Evolutionary conservation across 2,329 filamentous ascomycete species (phyloP).

Genomic region (Lachnellula suecica): DNA sequence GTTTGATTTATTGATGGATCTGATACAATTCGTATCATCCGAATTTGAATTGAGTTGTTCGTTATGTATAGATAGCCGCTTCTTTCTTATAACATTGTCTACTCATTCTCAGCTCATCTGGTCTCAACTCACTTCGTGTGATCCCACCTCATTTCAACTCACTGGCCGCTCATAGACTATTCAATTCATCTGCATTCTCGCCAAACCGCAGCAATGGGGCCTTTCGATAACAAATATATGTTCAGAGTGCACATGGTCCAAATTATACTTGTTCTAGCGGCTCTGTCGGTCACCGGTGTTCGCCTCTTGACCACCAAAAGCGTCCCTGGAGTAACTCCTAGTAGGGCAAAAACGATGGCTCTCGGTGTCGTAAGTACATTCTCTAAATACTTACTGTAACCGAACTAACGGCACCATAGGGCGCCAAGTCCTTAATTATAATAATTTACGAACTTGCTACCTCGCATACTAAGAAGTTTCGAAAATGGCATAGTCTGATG

Average conservation of each 20-base stretch:
- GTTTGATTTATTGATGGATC: too few species aligned
- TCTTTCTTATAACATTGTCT: too few species aligned
- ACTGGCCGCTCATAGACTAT: too few species aligned
- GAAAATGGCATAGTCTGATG: constrained; percentile 40
- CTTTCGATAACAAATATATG: constrained; percentile 3
- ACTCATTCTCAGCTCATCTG: too few species aligned
- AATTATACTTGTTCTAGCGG: constrained; percentile 5
- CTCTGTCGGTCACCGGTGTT: constrained; percentile 4
- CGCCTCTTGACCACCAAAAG: constrained; percentile 6
- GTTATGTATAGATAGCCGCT: too few species aligned
- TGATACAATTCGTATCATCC: too few species aligned
- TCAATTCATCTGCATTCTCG: too few species aligned
- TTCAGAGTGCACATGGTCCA: constrained; percentile 10
- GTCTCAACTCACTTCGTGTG: too few species aligned
- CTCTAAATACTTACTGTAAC: background rate
- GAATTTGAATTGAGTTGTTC: too few species aligned
- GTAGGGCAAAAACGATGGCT: constrained; percentile 15
- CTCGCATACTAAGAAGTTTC: constrained; percentile 33
- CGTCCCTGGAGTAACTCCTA: background rate
- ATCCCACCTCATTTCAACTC: too few species aligned
- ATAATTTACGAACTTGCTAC: constrained; percentile 41
- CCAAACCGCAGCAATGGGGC: too few species aligned
- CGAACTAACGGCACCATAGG: constrained; percentile 18
- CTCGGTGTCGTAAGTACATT: constrained; percentile 20
- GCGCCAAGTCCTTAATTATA: constrained; percentile 40